A percentile compares a stretch with the other conserved stretches of the same genome.
Conservation (phyloP, 441 rosid species). For the Populus trichocarpa region DNA sequence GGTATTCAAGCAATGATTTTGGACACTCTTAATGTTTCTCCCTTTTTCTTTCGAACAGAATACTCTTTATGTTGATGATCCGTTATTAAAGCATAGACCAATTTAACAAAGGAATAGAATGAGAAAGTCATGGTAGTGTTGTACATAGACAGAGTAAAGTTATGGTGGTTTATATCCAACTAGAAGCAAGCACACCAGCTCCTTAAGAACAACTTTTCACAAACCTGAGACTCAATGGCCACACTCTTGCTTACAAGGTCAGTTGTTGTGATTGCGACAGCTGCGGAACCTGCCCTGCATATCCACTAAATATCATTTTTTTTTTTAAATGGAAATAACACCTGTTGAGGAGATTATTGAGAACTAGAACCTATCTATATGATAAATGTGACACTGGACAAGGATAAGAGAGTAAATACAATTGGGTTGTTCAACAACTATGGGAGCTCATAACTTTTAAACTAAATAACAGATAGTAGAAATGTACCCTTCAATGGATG, state of each 20-base stretch:
- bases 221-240: constrained; percentile 77
- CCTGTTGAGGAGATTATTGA: not conserved
- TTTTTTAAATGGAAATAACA: constrained; percentile 6
- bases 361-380: constrained; percentile 6
- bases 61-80: constrained; percentile 1
- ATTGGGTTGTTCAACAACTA: not conserved
- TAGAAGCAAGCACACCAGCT: not conserved
- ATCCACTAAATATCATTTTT: constrained; percentile 16
- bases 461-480: constrained; percentile 11
- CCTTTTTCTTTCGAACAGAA: not conserved
- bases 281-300: constrained; percentile 94
- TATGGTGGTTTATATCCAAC: not conserved
- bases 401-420: not conserved
- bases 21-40: not conserved
- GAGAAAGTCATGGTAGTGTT: not conserved
- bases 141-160: not conserved
- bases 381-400: not conserved
- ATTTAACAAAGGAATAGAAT: not conserved
- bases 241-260: constrained; percentile 98
- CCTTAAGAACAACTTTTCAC: constrained; percentile 2
- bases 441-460: not conserved
- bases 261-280: constrained; percentile 93
- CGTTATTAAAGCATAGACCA: not conserved
- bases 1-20: not conserved
- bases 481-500: constrained; percentile 61